Evolutionary conservation across 805 yeast species (phyloP), one percentile per base, ranked within the genome.

Genomic region (Wickerhamomyces bovis): DNA sequence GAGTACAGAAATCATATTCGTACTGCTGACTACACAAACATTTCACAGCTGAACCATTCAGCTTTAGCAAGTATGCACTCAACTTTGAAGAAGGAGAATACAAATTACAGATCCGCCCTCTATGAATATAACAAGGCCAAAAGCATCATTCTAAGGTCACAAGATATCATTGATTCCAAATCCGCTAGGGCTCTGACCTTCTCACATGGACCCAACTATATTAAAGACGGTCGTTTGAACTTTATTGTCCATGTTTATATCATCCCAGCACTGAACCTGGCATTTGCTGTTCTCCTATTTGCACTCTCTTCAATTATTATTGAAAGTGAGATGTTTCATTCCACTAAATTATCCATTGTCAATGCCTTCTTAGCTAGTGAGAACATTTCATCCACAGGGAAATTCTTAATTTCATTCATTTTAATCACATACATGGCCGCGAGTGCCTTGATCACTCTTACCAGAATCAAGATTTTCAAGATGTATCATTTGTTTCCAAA

Each of bases 241-340:
- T 79, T 63, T 50, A 51, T 63, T 38, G 65, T 68, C 44, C 68
- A 73, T 51, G 66, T 73, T 47, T 69, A 66, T 41, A 41, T 77
- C 10, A 59, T 69, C 8, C 89, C 90, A 0, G 41, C 63, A 7
- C 38, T 69, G 1, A 72, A 74, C 39, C 66, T 78, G n/a, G 19
- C 72, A 0, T 50, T 67, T 18, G 73, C 87, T 0, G 45, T 74
- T 0, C 13, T 71, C 0, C 57, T 83, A 18, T 70, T 69, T 12
- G 38, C 57, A 0, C 55, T 77, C 6, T 77, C 90, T 0, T 61
- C 79, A 7, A 58, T 79, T 2, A 67, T 88, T 4, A 71, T 83
- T n/a, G 81, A 85, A 66, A 82, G 90, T 18, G 96, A 88, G 58
- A 66, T 83, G 31, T 72, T 84, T 45, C 90, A 86, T 61, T 85